phyloP scores from a whole-genome alignment of 2,329 filamentous ascomycete species.

The Madurella mycetomatis region DNA sequence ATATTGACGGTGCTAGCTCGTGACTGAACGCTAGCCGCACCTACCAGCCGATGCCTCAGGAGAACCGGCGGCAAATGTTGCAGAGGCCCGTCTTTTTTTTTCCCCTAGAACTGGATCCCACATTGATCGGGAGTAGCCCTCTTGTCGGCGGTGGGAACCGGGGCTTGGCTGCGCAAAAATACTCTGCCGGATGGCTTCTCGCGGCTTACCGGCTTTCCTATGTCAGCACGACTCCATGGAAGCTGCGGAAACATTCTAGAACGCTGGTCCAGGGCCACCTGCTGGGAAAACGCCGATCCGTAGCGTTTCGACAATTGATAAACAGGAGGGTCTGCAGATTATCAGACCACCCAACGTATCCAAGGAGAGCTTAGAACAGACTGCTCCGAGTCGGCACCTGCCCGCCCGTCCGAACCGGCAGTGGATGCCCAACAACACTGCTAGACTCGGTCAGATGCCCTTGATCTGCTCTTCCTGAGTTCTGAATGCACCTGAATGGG shows the following conservation, averaged over 20 bases:
- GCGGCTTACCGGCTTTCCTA: not conserved
- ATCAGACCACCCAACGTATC: not conserved
- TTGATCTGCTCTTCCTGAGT: not conserved
- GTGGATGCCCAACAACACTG: not conserved
- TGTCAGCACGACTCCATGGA: not conserved
- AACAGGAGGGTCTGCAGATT: not conserved
- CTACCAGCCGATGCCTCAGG: not conserved
- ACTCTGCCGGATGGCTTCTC: not conserved
- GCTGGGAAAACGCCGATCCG: not conserved
- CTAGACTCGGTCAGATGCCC: constrained; percentile 2
- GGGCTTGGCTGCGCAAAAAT: constrained; percentile 10
- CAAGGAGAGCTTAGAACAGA: not conserved
- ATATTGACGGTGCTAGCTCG: not conserved
- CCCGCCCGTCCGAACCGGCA: not conserved
- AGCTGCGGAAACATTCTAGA: constrained; percentile 20
- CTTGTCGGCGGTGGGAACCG: not conserved
- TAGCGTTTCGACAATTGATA: not conserved
- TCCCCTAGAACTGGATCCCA: no score
- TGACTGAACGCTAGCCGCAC: not conserved
- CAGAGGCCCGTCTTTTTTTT: not conserved
- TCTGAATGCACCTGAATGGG: not conserved
- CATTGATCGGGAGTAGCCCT: not conserved
- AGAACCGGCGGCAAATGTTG: not conserved
- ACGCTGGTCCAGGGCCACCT: not conserved
- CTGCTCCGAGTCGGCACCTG: not conserved